Base-by-base conservation (phyloP, 2,329 filamentous ascomycete species). In the Diaporthe sp. region DNA sequence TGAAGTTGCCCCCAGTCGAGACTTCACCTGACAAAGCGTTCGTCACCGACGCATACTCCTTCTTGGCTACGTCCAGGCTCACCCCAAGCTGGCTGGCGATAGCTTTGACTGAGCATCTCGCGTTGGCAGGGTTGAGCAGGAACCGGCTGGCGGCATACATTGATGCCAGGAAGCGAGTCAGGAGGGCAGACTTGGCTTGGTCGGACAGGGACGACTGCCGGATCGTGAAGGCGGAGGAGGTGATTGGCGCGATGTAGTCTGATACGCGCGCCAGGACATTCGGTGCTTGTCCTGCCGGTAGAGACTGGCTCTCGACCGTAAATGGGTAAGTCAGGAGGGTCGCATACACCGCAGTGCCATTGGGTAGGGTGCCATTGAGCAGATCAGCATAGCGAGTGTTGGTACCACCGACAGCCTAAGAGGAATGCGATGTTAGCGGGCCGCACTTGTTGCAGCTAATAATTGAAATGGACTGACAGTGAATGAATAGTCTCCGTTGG, bases 271-370 rank as follows among this genome's bases (percentile, higher is more conserved):
- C 79, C 2, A 80, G 76, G 15, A 80, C 77, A 40, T 78, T 80
- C n/a, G 79, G 80, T 38, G 73, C 68, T 52, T 77, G 58, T 52
- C 67, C 68, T 45, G 54, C 42, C 47, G 75, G 74, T 1, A 79
- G 69, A 52, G 76, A 69, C 42, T 75, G 57, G 15, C 74, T 75
- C 40, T 80, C 47, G 17, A 76, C 77, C 12, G 80, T 81, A 73
- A 81, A 81, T 28, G 80, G 81, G 38, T 81, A 81, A 38, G 73
- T 77, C 57, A 82, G 76, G 71, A 82, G 81, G 13, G 80, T 82
- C 45, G 80, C 80, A 60, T 79, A 81, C 58, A 81, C 80, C 3
- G 72, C 68, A 35, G 75, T 79, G 40, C 79, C 79, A 69, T 80
- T 80, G 38, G 79, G 73, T n/a, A 80, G 75, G 7, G 47, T 70